phyloP scores from a whole-genome alignment of 176 grass and related monocot species.

The Otatea glauca region DNA sequence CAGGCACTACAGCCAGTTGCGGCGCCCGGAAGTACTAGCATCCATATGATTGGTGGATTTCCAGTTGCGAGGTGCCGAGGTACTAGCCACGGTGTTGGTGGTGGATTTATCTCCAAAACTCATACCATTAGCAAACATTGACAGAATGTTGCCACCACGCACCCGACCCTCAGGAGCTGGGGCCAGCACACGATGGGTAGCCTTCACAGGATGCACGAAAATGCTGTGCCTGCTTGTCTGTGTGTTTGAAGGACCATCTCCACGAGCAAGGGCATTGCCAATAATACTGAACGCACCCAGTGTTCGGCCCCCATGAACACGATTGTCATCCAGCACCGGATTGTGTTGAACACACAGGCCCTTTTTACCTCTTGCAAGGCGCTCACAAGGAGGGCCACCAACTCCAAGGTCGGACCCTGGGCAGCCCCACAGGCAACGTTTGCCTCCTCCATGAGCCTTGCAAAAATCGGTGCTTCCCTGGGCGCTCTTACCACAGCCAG shows the following conservation, averaged over 20 bases:
- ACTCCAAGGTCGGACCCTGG: constrained; percentile 46
- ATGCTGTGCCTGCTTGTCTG: constrained; percentile 30
- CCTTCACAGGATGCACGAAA: constrained; percentile 33
- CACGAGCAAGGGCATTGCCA: constrained; percentile 4
- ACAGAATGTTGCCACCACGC: constrained; percentile 68
- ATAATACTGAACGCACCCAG: constrained; percentile 33
- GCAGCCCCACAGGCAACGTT: constrained; percentile 59
- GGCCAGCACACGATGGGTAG: background rate
- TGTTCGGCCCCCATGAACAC: constrained; percentile 58
- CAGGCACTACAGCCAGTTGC: constrained; percentile 49
- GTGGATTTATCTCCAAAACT: constrained; percentile 29
- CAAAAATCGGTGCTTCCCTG: constrained; percentile 88
- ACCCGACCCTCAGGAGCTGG: constrained; percentile 64
- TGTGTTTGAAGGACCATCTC: constrained; percentile 10
- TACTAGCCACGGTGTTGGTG: background rate
- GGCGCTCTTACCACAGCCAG: constrained; percentile 74
- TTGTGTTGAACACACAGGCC: constrained; percentile 62
- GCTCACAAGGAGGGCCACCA: constrained; percentile 53
- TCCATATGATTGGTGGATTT: constrained; percentile 21
- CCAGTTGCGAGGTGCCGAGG: constrained; percentile 20
- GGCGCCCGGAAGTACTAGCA: background rate
- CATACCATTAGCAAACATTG: constrained; percentile 47
- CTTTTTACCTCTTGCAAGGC: constrained; percentile 65
- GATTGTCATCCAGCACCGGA: constrained; percentile 54
- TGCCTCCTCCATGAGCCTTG: constrained; percentile 84